phyloP scores from a whole-genome alignment of 306 rosid genomes.

The Quercus mongolica region DNA sequence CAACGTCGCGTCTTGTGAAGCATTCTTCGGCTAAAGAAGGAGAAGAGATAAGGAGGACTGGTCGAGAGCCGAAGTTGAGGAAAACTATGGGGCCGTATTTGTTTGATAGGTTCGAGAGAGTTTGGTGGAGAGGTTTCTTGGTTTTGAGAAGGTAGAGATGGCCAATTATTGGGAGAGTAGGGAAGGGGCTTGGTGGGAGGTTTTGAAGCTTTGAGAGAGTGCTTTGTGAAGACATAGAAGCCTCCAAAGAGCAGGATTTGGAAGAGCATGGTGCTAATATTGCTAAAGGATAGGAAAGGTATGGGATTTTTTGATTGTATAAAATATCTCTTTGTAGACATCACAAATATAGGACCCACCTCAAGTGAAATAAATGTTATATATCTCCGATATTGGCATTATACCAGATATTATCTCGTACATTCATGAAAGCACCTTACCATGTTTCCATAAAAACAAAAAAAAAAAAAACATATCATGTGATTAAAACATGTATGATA shows the following conservation, averaged over 20 bases:
- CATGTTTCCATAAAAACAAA: no score
- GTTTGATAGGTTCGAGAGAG: slow-evolving; percentile 23
- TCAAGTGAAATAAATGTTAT: no score
- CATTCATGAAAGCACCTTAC: no score
- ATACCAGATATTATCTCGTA: no score
- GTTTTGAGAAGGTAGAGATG: slow-evolving; percentile 36
- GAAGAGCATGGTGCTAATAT: background rate
- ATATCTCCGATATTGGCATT: no score
- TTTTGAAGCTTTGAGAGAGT: background rate
- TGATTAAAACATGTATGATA: no score
- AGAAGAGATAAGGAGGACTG: slow-evolving; percentile 18
- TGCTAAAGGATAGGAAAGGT: background rate
- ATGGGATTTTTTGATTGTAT: background rate
- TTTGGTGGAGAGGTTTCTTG: slow-evolving; percentile 22
- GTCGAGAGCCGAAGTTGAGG: slow-evolving; percentile 32
- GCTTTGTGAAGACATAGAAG: background rate
- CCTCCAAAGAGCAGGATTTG: background rate
- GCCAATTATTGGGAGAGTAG: slow-evolving; percentile 26
- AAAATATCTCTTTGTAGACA: no score
- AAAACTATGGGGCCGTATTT: slow-evolving; percentile 27
- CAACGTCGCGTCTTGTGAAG: slow-evolving; percentile 7
- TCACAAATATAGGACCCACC: no score
- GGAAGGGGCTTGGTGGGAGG: slow-evolving; percentile 34
- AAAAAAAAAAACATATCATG: no score
- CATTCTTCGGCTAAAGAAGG: slow-evolving; percentile 23